A percentile compares a stretch with the other conserved stretches of the same genome.
Conservation (phyloP, 2,329 filamentous ascomycete genomes). For the Calonectria naviculata region DNA sequence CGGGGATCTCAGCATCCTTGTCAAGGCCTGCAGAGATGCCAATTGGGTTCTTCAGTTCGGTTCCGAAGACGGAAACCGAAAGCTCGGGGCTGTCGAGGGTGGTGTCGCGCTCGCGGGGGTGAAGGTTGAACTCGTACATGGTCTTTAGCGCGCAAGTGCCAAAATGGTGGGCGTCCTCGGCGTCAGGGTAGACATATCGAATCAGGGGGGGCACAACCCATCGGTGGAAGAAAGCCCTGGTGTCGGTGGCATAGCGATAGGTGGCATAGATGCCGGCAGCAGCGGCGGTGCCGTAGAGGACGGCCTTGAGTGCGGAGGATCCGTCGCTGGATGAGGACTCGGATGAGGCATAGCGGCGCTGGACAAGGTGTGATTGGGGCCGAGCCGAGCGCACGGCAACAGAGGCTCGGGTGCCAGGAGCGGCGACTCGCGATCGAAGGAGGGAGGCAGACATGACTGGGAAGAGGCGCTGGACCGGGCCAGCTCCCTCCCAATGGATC, state of each 20-base stretch:
- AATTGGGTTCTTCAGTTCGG: constrained; percentile 84
- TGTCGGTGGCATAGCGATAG: constrained; percentile 81
- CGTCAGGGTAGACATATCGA: constrained; percentile 76
- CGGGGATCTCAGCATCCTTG: constrained; percentile 91
- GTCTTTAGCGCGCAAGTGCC: constrained; percentile 78
- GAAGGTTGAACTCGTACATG: constrained; percentile 78
- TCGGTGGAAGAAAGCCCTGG: constrained; percentile 75
- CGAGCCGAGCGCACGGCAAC: constrained; percentile 32
- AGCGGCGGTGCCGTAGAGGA: constrained; percentile 54
- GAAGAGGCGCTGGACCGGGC: constrained; percentile 39
- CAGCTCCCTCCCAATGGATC: constrained; percentile 46
- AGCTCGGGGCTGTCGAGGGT: constrained; percentile 47
- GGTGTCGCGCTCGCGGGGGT: constrained; percentile 81
- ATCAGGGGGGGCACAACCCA: constrained; percentile 75
- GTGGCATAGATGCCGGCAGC: constrained; percentile 56
- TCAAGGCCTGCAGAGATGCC: constrained; percentile 96
- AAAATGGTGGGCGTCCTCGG: constrained; percentile 91
- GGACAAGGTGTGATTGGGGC: constrained; percentile 30
- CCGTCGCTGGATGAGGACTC: constrained; percentile 43
- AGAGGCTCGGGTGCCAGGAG: constrained; percentile 28
- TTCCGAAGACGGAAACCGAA: constrained; percentile 74
- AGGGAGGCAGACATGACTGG: constrained; percentile 40
- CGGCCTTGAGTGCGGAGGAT: constrained; percentile 45
- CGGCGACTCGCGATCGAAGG: constrained; percentile 37
- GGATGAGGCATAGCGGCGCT: constrained; percentile 46